Evolutionary conservation across 140 eudicot species (phyloP).

Genomic region (Anethum foeniculum): DNA sequence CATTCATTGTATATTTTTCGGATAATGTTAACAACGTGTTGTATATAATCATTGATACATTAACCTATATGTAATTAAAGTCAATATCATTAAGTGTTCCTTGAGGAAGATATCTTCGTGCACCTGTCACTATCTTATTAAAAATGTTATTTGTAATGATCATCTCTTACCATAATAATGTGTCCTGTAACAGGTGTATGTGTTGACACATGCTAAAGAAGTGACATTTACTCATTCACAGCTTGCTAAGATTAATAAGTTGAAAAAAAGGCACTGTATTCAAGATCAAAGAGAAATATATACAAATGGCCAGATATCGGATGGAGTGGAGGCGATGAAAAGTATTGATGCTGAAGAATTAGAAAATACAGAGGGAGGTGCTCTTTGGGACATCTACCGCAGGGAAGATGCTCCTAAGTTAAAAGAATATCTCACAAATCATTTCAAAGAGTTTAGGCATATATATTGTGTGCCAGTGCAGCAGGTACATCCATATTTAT

Average conservation of each 20-base stretch:
- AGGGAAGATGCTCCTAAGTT: conserved; percentile 14
- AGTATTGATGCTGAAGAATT: not conserved
- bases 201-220: conserved; percentile 39
- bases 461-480: conserved; percentile 4
- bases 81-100: not conserved
- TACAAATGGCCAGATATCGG: conserved; percentile 1
- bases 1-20: not conserved
- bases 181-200: conserved; percentile 34
- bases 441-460: conserved; percentile 14
- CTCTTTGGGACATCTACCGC: conserved; percentile 14
- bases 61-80: not conserved
- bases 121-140: not conserved
- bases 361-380: conserved; percentile 9
- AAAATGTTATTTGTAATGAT: not conserved
- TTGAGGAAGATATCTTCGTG: not conserved
- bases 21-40: not conserved
- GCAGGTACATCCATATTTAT: conserved; percentile 6
- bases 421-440: conserved; percentile 7
- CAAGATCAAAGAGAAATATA: conserved; percentile 35
- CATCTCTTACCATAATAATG: not conserved
- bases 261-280: conserved; percentile 22
- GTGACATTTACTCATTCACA: not conserved
- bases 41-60: not conserved
- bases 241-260: conserved; percentile 6
- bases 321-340: not conserved